phyloP scores from a whole-genome alignment of 306 rosid species.

The Glycine latifolia region DNA sequence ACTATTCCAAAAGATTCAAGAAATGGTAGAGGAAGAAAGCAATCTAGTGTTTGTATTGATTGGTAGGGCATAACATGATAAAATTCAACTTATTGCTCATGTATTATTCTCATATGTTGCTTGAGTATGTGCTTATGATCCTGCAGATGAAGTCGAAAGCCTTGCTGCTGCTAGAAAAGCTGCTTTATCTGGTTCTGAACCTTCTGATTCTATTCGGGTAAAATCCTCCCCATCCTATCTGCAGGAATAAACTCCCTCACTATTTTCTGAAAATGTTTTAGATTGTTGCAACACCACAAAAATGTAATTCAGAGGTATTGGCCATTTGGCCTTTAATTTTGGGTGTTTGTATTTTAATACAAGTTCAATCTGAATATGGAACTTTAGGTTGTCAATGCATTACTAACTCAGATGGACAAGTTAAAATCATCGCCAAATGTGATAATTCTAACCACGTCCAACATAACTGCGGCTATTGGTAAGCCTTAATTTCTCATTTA shows the following conservation, averaged over 20 bases:
- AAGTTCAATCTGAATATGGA: constrained; percentile 45
- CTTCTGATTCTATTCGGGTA: constrained; percentile 99
- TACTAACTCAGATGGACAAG: constrained; percentile 96
- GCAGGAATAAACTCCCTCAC: constrained; percentile 28
- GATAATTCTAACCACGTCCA: constrained; percentile 89
- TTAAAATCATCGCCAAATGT: constrained; percentile 88
- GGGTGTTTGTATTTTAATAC: constrained; percentile 14
- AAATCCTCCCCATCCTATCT: constrained; percentile 35
- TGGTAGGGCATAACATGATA: constrained; percentile 69
- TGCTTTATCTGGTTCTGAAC: constrained; percentile 97
- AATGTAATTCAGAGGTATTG: not conserved
- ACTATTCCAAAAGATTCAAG: constrained; percentile 93
- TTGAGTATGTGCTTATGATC: constrained; percentile 46
- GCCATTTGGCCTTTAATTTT: not conserved
- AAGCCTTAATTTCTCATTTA: constrained; percentile 51
- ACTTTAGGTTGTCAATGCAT: constrained; percentile 95
- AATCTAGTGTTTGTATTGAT: constrained; percentile 98
- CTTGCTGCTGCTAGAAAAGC: constrained; percentile 98
- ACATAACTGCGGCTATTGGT: constrained; percentile 94
- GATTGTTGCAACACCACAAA: constrained; percentile 5
- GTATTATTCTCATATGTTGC: constrained; percentile 43
- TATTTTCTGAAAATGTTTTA: constrained; percentile 11
- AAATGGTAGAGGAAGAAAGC: constrained; percentile 85
- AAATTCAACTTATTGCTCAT: constrained; percentile 41
- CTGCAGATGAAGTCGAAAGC: constrained; percentile 96